A percentile compares a stretch with the other conserved stretches of the same genome.
Conservation (phyloP, 169 alveolate species). For the Plasmodium adleri region DNA sequence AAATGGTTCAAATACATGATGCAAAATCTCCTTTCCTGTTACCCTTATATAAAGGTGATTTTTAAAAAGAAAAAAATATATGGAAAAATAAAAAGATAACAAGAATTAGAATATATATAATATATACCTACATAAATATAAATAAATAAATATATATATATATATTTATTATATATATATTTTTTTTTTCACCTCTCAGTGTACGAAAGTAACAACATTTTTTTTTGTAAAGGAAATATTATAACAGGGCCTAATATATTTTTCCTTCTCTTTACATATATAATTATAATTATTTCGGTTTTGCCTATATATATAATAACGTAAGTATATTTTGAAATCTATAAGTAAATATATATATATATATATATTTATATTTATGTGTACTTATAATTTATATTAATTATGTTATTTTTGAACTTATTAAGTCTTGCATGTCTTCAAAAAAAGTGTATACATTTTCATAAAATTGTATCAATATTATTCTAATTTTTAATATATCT, state of each 20-base stretch:
- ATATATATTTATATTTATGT: background rate
- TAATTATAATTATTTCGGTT: conserved; percentile 63
- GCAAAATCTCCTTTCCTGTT: conserved; percentile 72
- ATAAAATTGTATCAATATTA: too few species aligned
- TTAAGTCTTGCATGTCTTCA: background rate
- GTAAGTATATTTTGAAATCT: conserved; percentile 26
- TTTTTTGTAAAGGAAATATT: conserved; percentile 66
- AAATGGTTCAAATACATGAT: conserved; percentile 61
- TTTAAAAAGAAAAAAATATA: background rate
- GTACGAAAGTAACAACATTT: conserved; percentile 76
- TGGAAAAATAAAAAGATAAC: background rate
- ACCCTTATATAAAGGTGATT: conserved; percentile 73
- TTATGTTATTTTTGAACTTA: background rate
- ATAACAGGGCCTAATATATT: conserved; percentile 77
- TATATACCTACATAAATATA: background rate
- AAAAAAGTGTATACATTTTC: too few species aligned
- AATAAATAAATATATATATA: background rate
- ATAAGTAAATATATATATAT: background rate
- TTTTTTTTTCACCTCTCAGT: conserved; percentile 29
- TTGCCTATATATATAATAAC: conserved; percentile 59
- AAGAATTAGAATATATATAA: background rate
- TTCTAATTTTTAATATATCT: too few species aligned
- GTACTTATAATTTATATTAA: background rate
- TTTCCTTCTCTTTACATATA: conserved; percentile 69
- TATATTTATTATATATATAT: background rate